Evolutionary conservation across 2,329 filamentous ascomycete species (phyloP).

Genomic region (Emydomyces testavorans): DNA sequence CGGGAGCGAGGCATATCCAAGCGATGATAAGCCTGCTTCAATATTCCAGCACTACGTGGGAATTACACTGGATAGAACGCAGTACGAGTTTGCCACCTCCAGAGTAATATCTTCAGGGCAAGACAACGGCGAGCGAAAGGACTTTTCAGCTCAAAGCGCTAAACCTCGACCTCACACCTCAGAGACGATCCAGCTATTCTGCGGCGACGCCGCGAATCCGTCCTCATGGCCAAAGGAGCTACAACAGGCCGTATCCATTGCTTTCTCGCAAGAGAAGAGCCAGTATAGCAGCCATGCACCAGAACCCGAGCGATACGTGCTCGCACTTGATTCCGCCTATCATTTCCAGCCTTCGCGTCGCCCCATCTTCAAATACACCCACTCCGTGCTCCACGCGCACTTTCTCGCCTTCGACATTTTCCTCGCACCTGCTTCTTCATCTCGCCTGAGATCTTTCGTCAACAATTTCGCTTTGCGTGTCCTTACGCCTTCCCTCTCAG

Average conservation of each 20-base stretch:
- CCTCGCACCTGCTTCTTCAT: conserved; percentile 21
- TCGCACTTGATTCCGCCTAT: conserved; percentile 47
- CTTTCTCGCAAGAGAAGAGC: neutral
- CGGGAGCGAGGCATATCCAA: neutral
- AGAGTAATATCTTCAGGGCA: conserved; percentile 8
- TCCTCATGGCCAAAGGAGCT: conserved; percentile 17
- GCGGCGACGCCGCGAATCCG: conserved; percentile 42
- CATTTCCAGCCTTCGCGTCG: conserved; percentile 45
- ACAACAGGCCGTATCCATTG: conserved; percentile 1
- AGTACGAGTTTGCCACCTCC: conserved; percentile 30
- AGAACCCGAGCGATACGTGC: conserved; percentile 24
- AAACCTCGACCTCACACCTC: neutral
- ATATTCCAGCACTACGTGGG: conserved; percentile 41
- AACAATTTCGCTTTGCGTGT: conserved; percentile 31
- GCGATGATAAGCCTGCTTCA: neutral
- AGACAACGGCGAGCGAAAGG: neutral
- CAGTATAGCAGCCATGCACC: neutral
- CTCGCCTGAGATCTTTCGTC: conserved; percentile 14
- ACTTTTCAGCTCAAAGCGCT: neutral
- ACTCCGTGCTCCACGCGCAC: conserved; percentile 35
- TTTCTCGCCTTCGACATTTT: conserved; percentile 48
- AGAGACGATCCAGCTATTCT: conserved; percentile 30
- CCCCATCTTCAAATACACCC: conserved; percentile 37
- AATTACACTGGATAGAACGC: conserved; percentile 41
- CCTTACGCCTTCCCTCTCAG: conserved; percentile 39